Conservation (phyloP, 1,139 yeast species). For the Diutina neorugosa region DNA sequence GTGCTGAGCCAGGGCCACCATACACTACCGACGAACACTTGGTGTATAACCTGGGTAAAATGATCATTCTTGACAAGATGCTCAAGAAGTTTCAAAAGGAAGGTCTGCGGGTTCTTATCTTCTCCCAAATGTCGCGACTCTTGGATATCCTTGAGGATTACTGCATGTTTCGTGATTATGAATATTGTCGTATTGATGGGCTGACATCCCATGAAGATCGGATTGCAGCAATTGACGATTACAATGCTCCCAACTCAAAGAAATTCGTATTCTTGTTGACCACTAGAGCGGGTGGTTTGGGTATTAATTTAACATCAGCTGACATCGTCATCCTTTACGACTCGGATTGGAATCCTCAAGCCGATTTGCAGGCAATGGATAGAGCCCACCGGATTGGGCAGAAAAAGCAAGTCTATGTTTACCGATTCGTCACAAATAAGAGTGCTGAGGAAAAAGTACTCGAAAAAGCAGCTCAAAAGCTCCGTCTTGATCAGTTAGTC, state of each 20-base stretch:
- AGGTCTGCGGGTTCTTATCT: slow-evolving; percentile 66
- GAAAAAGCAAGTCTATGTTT: slow-evolving; percentile 69
- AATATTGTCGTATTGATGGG: slow-evolving; percentile 73
- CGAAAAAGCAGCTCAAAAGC: slow-evolving; percentile 70
- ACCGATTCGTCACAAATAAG: slow-evolving; percentile 64
- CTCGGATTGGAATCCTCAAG: slow-evolving; percentile 84
- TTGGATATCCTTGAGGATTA: slow-evolving; percentile 72
- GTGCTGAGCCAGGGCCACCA: slow-evolving; percentile 85
- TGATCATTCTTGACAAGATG: slow-evolving; percentile 59
- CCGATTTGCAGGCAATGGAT: slow-evolving; percentile 82
- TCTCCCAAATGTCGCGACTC: slow-evolving; percentile 75
- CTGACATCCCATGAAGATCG: slow-evolving; percentile 72
- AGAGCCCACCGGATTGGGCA: slow-evolving; percentile 84
- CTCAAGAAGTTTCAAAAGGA: slow-evolving; percentile 49
- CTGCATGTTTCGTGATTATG: slow-evolving; percentile 52
- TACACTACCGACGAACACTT: slow-evolving; percentile 75
- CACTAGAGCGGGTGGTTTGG: slow-evolving; percentile 82
- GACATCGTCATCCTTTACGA: slow-evolving; percentile 65
- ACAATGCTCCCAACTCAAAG: slow-evolving; percentile 55
- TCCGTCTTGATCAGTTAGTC: slow-evolving; percentile 68
- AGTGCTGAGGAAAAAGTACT: slow-evolving; percentile 74
- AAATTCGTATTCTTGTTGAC: slow-evolving; percentile 64
- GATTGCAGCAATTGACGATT: slow-evolving; percentile 64
- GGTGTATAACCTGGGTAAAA: slow-evolving; percentile 58
- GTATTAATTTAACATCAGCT: slow-evolving; percentile 67